phyloP scores from a whole-genome alignment of 208 protist species.

The Wallacemonas rigidus region DNA sequence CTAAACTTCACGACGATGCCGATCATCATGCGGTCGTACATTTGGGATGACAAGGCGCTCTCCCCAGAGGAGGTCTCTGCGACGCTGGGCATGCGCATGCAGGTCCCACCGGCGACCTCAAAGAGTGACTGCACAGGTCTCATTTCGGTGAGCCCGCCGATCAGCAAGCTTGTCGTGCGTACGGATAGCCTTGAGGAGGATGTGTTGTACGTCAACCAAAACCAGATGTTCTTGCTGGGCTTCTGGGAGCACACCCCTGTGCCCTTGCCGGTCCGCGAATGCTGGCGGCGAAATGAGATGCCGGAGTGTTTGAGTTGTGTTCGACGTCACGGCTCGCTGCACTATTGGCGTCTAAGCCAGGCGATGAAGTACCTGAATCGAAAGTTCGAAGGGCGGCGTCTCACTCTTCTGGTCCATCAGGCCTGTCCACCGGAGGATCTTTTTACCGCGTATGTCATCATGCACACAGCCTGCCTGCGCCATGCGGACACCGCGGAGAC shows the following conservation, averaged over 20 bases:
- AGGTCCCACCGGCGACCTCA: conserved; percentile 25
- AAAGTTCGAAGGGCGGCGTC: conserved; percentile 32
- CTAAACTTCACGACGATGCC: conserved; percentile 73
- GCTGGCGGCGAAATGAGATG: conserved; percentile 51
- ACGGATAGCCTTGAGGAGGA: conserved; percentile 56
- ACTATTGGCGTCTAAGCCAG: conserved; percentile 13
- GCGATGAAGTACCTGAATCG: conserved; percentile 21
- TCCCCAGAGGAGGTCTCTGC: conserved; percentile 64
- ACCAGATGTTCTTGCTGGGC: conserved; percentile 66
- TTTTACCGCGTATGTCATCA: conserved; percentile 68
- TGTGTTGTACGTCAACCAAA: conserved; percentile 66
- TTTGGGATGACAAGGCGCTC: conserved; percentile 40
- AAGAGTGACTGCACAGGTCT: conserved; percentile 39
- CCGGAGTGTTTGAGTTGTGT: conserved; percentile 27
- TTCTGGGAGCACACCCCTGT: conserved; percentile 58
- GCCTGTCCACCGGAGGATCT: conserved; percentile 65
- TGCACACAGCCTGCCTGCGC: conserved; percentile 65
- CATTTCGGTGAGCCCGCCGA: conserved; percentile 66
- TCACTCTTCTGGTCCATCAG: conserved; percentile 68
- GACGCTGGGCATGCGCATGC: conserved; percentile 59
- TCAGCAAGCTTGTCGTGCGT: conserved; percentile 60
- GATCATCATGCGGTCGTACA: conserved; percentile 56
- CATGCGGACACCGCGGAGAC: conserved; percentile 41
- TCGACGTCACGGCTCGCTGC: conserved; percentile 18
- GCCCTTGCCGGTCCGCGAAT: conserved; percentile 48